Evolutionary conservation across 345 rosid genomes (phyloP).

Genomic region (Gossypium bickii): DNA sequence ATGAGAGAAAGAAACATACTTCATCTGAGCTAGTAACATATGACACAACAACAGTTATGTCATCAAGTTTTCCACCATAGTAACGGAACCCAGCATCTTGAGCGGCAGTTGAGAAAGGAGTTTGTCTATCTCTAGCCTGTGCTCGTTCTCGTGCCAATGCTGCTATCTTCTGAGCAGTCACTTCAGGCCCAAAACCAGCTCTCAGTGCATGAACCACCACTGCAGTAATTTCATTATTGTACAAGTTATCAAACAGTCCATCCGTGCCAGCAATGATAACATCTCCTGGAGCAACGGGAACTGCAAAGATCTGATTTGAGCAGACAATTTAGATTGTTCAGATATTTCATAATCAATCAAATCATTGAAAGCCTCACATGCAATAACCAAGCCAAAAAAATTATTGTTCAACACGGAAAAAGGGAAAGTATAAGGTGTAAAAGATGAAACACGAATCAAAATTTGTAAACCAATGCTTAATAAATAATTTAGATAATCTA

Average conservation of each 20-base stretch:
- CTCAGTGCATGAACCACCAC: conserved; percentile 91
- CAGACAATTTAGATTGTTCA: background rate
- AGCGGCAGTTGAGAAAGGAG: conserved; percentile 97
- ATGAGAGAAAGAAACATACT: conserved; percentile 23
- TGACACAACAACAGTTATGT: conserved; percentile 96
- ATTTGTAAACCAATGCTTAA: background rate
- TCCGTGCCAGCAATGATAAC: conserved; percentile 89
- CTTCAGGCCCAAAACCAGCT: conserved; percentile 84
- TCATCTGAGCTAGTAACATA: conserved; percentile 49
- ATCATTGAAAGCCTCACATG: background rate
- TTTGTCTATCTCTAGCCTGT: conserved; percentile 83
- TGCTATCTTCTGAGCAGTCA: conserved; percentile 95
- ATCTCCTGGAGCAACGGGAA: conserved; percentile 90
- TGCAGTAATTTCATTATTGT: conserved; percentile 94
- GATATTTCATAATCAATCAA: conserved; percentile 8
- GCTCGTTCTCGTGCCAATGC: conserved; percentile 96
- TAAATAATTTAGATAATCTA: background rate
- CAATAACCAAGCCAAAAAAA: background rate
- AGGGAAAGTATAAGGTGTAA: background rate
- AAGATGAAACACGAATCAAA: background rate
- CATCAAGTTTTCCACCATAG: conserved; percentile 99
- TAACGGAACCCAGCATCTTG: conserved; percentile 98
- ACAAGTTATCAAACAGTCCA: conserved; percentile 91
- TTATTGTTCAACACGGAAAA: background rate
- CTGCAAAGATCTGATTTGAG: conserved; percentile 59